Percentiles rank a stretch among this genome's conserved stretches.
Conservation (phyloP, 2,329 filamentous ascomycete species). For the Claviceps purpurea region DNA sequence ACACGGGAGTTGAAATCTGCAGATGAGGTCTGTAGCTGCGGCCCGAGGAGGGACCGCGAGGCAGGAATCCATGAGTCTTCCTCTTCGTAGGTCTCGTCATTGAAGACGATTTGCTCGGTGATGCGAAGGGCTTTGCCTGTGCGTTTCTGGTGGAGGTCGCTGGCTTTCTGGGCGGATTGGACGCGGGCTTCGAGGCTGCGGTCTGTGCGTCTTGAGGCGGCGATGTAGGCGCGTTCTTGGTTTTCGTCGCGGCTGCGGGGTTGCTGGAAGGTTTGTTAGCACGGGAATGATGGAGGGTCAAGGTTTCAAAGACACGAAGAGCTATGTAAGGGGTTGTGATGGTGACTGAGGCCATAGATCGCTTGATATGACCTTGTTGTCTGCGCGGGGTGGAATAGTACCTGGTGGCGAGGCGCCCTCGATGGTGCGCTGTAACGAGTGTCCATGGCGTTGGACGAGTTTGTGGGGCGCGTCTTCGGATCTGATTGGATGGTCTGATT, state of each 20-base stretch:
- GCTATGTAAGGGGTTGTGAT: no score
- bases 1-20: not conserved
- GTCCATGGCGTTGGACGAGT: not conserved
- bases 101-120: conserved; percentile 72
- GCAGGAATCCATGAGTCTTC: conserved; percentile 43
- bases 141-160: conserved; percentile 78
- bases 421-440: not conserved
- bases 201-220: conserved; percentile 76
- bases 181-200: conserved; percentile 77
- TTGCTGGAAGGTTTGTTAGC: not conserved
- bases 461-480: not conserved
- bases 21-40: not conserved
- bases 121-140: conserved; percentile 74
- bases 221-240: conserved; percentile 80
- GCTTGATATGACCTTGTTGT: no score
- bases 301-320: no score
- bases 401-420: conserved; percentile 1
- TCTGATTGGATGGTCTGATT: not conserved
- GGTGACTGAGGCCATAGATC: no score
- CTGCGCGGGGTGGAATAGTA: not conserved
- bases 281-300: no score
- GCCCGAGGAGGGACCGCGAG: not conserved
- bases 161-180: conserved; percentile 75
- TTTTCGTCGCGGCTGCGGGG: conserved; percentile 45
- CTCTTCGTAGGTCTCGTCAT: conserved; percentile 94